A percentile compares a stretch with the other conserved stretches of the same genome.
These are phyloP conservation scores for Penicillium sp. DNA, from an alignment of 2,329 filamentous ascomycete species.

Conservation along the genomic window DNA sequence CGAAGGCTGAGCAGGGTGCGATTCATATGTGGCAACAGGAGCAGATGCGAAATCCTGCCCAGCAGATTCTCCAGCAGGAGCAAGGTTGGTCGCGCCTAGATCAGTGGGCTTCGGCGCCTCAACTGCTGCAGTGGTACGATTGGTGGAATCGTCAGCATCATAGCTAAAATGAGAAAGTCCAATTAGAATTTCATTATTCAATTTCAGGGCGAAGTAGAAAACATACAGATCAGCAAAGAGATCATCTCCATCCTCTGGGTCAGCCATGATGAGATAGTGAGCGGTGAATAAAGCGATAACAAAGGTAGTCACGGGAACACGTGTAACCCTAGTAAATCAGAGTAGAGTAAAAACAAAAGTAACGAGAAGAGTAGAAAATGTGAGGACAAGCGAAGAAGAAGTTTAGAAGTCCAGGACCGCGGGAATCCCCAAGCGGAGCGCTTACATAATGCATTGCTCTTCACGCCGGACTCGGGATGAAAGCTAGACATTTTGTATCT, in stretches of 20 bases:
- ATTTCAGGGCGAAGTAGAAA: not conserved
- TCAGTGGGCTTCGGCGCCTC: conserved; percentile 41
- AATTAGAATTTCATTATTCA: conserved; percentile 12
- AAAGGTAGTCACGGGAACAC: not conserved
- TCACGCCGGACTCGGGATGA: not conserved
- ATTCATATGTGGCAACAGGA: conserved; percentile 28
- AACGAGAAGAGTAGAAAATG: not conserved
- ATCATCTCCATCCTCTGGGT: conserved; percentile 84
- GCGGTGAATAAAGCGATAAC: not conserved
- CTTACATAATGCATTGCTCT: conserved; percentile 18
- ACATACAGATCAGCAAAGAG: conserved; percentile 92
- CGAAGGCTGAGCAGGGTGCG: conserved; percentile 24
- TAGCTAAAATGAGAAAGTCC: conserved; percentile 51
- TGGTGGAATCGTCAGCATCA: conserved; percentile 62
- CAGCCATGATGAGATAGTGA: conserved; percentile 62
- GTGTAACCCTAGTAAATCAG: not conserved
- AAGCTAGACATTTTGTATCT: not conserved
- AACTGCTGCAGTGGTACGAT: conserved; percentile 30
- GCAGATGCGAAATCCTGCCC: conserved; percentile 35
- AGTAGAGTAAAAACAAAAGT: not conserved
- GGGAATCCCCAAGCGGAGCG: conserved; percentile 15
- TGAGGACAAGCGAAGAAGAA: conserved; percentile 11
- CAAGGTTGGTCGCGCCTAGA: conserved; percentile 34
- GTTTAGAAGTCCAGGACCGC: conserved; percentile 19
- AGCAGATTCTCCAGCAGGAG: conserved; percentile 33